Evolutionary conservation across 495 filamentous ascomycete genomes (phyloP).

Genomic region (Aspergillus ostianus): DNA sequence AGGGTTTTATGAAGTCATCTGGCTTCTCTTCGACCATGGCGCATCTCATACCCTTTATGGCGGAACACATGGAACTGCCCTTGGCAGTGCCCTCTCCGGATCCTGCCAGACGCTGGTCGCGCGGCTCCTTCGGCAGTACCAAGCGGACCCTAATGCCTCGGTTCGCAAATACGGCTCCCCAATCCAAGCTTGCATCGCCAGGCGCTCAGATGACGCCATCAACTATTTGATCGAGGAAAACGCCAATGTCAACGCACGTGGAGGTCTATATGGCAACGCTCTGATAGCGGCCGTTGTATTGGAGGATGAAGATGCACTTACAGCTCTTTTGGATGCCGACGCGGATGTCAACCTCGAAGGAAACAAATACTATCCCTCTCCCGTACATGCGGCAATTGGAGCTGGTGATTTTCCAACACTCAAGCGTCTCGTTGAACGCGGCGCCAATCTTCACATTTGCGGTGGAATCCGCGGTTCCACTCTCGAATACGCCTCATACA

Average conservation of each 20-base stretch:
- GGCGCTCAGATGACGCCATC: neutral
- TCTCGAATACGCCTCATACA: neutral
- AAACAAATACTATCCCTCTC: neutral
- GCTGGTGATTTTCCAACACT: neutral
- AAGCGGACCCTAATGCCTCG: neutral
- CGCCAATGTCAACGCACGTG: neutral
- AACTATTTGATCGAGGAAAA: neutral
- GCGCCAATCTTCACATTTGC: neutral
- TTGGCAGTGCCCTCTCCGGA: neutral
- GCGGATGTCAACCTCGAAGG: neutral
- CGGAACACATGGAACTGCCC: neutral
- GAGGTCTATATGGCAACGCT: neutral
- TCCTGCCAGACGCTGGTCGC: neutral
- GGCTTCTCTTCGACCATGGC: neutral
- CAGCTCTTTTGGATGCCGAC: neutral
- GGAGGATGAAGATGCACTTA: neutral
- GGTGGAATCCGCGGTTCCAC: neutral
- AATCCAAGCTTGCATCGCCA: neutral
- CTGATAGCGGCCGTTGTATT: neutral
- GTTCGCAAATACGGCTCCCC: neutral
- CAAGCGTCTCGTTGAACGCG: neutral
- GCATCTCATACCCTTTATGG: neutral
- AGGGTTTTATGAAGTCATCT: neutral
- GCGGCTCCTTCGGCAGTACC: neutral
- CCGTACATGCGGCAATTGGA: neutral